Evolutionary conservation across 345 rosid genomes (phyloP), one percentile per base, ranked within the genome.

Genomic region (Schrenkiella parvula): DNA sequence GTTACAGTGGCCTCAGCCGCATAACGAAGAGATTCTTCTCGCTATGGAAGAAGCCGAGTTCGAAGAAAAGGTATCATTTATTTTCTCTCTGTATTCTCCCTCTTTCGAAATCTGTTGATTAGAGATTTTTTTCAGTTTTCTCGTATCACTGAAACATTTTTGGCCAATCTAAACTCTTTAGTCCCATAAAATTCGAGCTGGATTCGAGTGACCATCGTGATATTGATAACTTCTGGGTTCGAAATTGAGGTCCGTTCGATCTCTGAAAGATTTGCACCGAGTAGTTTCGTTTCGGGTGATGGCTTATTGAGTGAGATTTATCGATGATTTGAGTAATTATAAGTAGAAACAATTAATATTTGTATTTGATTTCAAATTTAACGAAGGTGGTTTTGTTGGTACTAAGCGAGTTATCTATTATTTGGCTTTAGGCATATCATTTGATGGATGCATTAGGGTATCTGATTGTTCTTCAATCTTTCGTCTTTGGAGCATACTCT

Each of bases 41-140:
- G 85, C 96, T 70, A 85, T 91, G 96, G 95, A 93, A 70, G 97
- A 91, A 81, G 80, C 95, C 59, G 89, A 82, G 34, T 86, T 80
- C 79, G 92, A 91, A 61, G 97, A 85, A 28, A 89, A 84, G 87
- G 95, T 91, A 65, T 13, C 66, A 35, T 18, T 10, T 31, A 22
- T 31, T 54, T 38, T 14, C 13, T 14, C 13, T 21, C 28, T 28
- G 26, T 32, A 12, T 13, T 32, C 22, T 13, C 4, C 59, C 26
- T 26, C 38, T n/a, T 35, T 41, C 26, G 34, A 53, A 58, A 25
- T 42, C 37, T 43, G 9, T 39, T 17, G 13, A 29, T 19, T 4
- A 5, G 6, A 9, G 8, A n/a, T n/a, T n/a, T 0, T 59, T 60
- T n/a, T 12, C 21, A 9, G 4, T 4, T 39, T 23, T 28, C 8